Percentiles rank a stretch among this genome's conserved stretches.
These are phyloP conservation scores for Phytophthora palmivora DNA, from an alignment of 352 stramenopile species.

Conservation along the genomic window DNA sequence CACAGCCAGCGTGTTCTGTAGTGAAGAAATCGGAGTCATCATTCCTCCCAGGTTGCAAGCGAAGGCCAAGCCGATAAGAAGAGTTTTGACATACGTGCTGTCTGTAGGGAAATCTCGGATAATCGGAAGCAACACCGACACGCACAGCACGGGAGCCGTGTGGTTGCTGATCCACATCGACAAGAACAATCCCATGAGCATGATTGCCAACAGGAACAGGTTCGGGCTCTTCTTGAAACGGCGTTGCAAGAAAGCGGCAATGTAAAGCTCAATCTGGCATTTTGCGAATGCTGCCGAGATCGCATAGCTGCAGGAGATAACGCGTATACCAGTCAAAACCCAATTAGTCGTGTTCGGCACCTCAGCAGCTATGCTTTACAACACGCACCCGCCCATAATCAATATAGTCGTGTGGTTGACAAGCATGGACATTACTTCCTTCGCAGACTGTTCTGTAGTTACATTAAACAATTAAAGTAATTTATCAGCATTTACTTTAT, in stretches of 20 bases:
- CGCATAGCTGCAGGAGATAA: slow-evolving; percentile 51
- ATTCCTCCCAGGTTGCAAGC: slow-evolving; percentile 94
- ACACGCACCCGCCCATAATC: slow-evolving; percentile 89
- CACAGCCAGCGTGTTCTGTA: slow-evolving; percentile 90
- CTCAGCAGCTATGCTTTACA: not conserved
- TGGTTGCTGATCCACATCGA: slow-evolving; percentile 96
- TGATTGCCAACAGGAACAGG: slow-evolving; percentile 92
- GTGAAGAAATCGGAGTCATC: slow-evolving; percentile 94
- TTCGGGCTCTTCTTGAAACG: slow-evolving; percentile 91
- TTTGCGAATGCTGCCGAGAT: slow-evolving; percentile 92
- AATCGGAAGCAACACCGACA: slow-evolving; percentile 90
- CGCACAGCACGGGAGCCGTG: slow-evolving; percentile 92
- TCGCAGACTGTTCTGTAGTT: slow-evolving; percentile 72
- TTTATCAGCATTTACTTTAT: slow-evolving; percentile 1
- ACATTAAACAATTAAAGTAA: not conserved
- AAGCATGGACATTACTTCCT: slow-evolving; percentile 90
- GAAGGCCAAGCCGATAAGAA: slow-evolving; percentile 93
- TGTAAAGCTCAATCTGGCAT: slow-evolving; percentile 93
- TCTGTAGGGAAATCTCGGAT: slow-evolving; percentile 88
- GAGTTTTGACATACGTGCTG: slow-evolving; percentile 89
- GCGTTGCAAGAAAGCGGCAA: slow-evolving; percentile 89
- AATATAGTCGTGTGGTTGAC: slow-evolving; percentile 94
- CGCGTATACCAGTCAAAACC: not conserved
- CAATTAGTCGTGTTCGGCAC: slow-evolving; percentile 4
- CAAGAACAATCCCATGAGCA: slow-evolving; percentile 93